These are phyloP conservation scores for Pichia sp. DNA, from an alignment of 1,139 yeast genomes.

Conservation along the genomic window DNA sequence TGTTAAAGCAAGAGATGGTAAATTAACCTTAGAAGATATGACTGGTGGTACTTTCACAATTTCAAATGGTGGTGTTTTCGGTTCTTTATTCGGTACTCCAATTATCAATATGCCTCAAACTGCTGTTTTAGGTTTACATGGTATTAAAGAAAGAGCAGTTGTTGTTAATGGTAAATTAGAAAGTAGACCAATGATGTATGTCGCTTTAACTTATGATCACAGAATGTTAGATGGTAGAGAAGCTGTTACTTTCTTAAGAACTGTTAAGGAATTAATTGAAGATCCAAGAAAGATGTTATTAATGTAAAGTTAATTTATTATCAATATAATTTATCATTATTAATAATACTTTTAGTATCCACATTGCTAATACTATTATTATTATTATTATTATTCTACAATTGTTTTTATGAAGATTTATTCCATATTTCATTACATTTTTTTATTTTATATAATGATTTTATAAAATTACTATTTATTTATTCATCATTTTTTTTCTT, in stretches of 20 bases:
- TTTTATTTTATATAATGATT: no score
- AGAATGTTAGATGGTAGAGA: conserved; percentile 98
- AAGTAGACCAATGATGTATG: conserved; percentile 98
- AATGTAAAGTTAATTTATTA: conserved; percentile 21
- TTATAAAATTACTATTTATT: no score
- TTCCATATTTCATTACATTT: no score
- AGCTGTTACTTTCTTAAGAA: conserved; percentile 94
- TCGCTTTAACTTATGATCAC: conserved; percentile 97
- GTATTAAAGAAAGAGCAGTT: conserved; percentile 96
- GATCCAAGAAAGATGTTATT: conserved; percentile 99
- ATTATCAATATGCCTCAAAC: conserved; percentile 98
- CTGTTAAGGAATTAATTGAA: conserved; percentile 93
- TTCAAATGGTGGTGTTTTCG: conserved; percentile 98
- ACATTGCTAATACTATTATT: no score
- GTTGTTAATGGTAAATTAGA: conserved; percentile 86
- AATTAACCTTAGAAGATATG: conserved; percentile 96
- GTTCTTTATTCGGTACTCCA: conserved; percentile 97
- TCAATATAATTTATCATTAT: neutral
- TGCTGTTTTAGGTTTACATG: conserved; percentile 96
- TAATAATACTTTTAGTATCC: no score
- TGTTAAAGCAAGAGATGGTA: conserved; percentile 93
- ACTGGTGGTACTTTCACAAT: conserved; percentile 99
- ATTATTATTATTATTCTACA: no score
- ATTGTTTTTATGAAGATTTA: no score
- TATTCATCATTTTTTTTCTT: no score